Base-by-base conservation (phyloP, 345 rosid genomes). In the Eucalyptus urophylla region DNA sequence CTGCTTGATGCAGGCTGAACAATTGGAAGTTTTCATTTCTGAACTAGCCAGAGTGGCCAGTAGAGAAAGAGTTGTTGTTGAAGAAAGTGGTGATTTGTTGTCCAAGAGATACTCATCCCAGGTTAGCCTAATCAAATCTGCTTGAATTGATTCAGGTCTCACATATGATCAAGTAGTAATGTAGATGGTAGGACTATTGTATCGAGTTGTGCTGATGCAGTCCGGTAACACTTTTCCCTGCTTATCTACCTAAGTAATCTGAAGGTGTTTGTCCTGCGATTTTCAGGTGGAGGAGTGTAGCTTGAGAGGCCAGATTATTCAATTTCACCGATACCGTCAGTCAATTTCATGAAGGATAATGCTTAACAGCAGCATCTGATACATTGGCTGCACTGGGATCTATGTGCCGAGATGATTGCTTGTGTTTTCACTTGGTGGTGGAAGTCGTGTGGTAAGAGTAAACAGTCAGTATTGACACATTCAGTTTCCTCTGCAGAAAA, bases 271-370 rank as follows among this genome's bases (percentile, higher is more conserved):
- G 44, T 86, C 86, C 58, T 31, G 37, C 3, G 88, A 67, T 56
- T 72, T 91, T 91, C 97, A 97, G 98, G 95, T 93, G 67, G 95
- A 94, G 92, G 99, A 95, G 85, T 95, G 97, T 89, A 94, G 95
- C 94, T 91, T 96, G 87, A 92, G 93, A 58, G 90, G 94, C 53
- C 96, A 96, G 87, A 93, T 95, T 56, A 93, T 97, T 72, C 99
- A 97, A 80, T 90, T 92, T 83, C 91, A 90, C 24, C 86, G 45
- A 15, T 85, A 49, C 87, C 53, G 24, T 50, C 88, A 31, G 58
- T 87, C 86, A 43, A 86, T 87, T n/a, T 49, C 80, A 60, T 86
- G 6, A 51, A 40, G 49, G 51, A 19, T 76, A 40, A 21, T 24
- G 83, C 47, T 76, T 76, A 21, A 40, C 27, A 40, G 29, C 85